Evolutionary conservation across 495 filamentous ascomycete genomes (phyloP).

Genomic region (Xylaria sp.): DNA sequence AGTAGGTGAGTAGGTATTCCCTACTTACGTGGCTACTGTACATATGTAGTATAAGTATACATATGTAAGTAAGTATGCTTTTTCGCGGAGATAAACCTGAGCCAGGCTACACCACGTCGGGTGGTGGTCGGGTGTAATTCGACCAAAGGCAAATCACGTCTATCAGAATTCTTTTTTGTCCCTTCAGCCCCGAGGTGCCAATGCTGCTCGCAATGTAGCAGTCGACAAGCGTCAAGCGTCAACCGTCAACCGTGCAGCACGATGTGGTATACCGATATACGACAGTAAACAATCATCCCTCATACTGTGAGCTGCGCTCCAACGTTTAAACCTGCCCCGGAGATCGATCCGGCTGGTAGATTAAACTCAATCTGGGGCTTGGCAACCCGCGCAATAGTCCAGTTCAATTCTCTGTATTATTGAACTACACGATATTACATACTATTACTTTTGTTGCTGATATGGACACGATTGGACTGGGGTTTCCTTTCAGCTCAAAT

Average conservation of each 20-base stretch:
- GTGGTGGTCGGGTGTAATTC: not conserved
- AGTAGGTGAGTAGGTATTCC: too few relatives aligned
- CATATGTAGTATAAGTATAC: not conserved
- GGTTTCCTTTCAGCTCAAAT: slow-evolving; percentile 15
- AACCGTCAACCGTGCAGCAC: not conserved
- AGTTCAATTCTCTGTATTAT: not conserved
- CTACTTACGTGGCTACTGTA: not conserved
- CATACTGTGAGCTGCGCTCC: not conserved
- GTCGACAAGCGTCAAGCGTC: slow-evolving; percentile 2
- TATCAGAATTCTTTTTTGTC: not conserved
- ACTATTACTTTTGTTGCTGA: too few relatives aligned
- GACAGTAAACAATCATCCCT: not conserved
- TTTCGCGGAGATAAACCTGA: not conserved
- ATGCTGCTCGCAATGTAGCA: not conserved
- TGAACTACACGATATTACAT: not conserved
- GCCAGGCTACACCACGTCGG: not conserved
- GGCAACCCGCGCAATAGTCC: not conserved
- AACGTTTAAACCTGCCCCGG: slow-evolving; percentile 5
- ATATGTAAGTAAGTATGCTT: not conserved
- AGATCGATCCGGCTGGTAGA: not conserved
- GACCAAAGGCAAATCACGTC: not conserved
- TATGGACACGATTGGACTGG: not conserved
- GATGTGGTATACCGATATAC: slow-evolving; percentile 7
- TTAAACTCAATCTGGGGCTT: not conserved
- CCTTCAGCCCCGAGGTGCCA: slow-evolving; percentile 15